phyloP scores from a whole-genome alignment of 129 eudicot species.

The Flaveria linearis region DNA sequence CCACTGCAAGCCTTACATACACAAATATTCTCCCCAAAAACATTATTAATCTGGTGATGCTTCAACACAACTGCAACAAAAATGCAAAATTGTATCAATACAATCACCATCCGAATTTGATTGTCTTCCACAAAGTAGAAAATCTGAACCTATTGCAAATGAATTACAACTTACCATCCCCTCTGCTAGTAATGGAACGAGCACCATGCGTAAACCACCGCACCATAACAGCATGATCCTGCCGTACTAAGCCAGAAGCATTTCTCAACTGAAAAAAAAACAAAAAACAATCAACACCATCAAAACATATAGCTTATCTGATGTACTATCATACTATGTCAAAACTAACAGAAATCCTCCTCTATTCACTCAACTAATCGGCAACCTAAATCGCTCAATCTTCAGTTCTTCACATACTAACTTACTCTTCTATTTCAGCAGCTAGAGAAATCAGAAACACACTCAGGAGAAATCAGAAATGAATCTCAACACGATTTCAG shows the following conservation, averaged over 20 bases:
- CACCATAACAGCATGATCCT: constrained; percentile 50
- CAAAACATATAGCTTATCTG: background rate
- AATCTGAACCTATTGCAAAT: background rate
- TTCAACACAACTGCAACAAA: constrained; percentile 44
- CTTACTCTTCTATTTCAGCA: background rate
- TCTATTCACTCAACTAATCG: background rate
- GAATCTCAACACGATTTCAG: background rate
- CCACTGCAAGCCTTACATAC: constrained; percentile 43
- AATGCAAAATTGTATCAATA: background rate
- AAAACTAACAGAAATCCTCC: background rate
- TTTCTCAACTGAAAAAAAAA: constrained; percentile 45
- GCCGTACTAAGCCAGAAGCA: constrained; percentile 39
- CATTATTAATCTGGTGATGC: constrained; percentile 37
- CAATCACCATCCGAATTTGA: background rate
- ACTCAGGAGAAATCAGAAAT: background rate
- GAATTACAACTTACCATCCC: constrained; percentile 48
- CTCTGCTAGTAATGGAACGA: constrained; percentile 36
- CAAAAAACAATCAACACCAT: constrained; percentile 10
- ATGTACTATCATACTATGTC: too few species aligned
- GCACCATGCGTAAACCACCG: constrained; percentile 57
- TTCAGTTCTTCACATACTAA: background rate
- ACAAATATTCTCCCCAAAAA: constrained; percentile 41
- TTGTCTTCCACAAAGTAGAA: background rate
- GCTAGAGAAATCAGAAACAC: background rate
- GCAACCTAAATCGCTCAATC: constrained; percentile 17